Base-by-base conservation (phyloP, 345 rosid species). In the Anacardium occidentale region DNA sequence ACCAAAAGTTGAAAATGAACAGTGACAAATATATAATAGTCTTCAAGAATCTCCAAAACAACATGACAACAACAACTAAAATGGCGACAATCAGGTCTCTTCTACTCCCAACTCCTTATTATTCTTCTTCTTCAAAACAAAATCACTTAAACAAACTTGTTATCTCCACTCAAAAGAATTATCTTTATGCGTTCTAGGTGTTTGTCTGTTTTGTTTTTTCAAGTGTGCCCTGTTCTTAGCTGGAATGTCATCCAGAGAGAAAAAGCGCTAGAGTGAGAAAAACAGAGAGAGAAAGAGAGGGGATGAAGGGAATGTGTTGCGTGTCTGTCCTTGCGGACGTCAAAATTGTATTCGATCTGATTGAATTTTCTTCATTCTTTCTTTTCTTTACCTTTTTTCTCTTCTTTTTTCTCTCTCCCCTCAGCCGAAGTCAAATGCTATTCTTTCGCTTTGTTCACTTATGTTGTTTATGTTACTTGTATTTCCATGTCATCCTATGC, bases 261-360 rank as follows among this genome's bases (percentile, higher is more conserved):
- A 81, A 81, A 52, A 44, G 21, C 5, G 2, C 13, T 56, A 56
- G 75, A 55, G 76, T 71, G 78, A 44, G 83, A 64, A 51, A 3
- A 17, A 52, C 17, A 64, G 84, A 82, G 89, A 81, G 85, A 82
- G 83, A 79, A 80, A 81, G 47, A 32, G 21, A 62, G 75, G 50
- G 57, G 75, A 45, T 29, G 32, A 29, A 29, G 32, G 32, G 53
- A 76, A 73, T 62, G 77, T 64, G 62, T 64, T 64, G 15, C 15
- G 53, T 60, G 53, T 62, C 85, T 77, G 87, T 80, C 92, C 93
- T 93, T 86, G 95, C 94, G 98, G 97, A 93, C 97, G 97, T 91
- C 96, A 90, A 90, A 85, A 62, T 77, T 80, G 78, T 75, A 90
- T 90, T 88, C 83, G 80, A 90, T 90, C 83, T 60, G 89, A 84